Conservation (phyloP, 2,329 filamentous ascomycete genomes). For the Arthrobotrys musiformis region DNA sequence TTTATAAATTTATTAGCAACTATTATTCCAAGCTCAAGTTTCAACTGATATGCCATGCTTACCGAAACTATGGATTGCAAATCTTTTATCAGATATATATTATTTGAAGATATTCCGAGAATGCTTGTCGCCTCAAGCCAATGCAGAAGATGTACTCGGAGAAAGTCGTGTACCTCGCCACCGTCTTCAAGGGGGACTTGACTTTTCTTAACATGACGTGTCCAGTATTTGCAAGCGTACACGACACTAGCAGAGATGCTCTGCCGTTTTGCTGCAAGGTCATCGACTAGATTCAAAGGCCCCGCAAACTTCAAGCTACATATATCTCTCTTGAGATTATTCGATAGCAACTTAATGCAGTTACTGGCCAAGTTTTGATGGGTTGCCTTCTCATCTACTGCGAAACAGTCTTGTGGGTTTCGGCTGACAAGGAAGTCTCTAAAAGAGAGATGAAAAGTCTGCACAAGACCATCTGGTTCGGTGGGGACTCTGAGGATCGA, state of each 20-base stretch:
- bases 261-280: slow-evolving; percentile 53
- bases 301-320: slow-evolving; percentile 61
- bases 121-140: slow-evolving; percentile 31
- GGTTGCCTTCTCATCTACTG: slow-evolving; percentile 61
- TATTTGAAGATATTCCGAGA: not conserved
- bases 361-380: slow-evolving; percentile 60
- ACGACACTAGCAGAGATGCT: slow-evolving; percentile 60
- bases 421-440: slow-evolving; percentile 61
- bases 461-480: not conserved
- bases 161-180: not conserved
- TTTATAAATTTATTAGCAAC: too few relatives aligned
- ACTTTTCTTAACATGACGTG: slow-evolving; percentile 7
- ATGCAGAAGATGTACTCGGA: slow-evolving; percentile 21
- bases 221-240: slow-evolving; percentile 57
- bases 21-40: not conserved
- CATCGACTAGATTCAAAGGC: slow-evolving; percentile 57
- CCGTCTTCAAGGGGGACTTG: not conserved
- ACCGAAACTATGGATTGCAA: not conserved
- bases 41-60: not conserved
- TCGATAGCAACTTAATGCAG: slow-evolving; percentile 63
- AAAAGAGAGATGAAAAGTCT: slow-evolving; percentile 32
- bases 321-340: slow-evolving; percentile 62
- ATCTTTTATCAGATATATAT: not conserved
- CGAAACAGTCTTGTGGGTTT: slow-evolving; percentile 58
- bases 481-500: slow-evolving; percentile 20